Conservation (phyloP, 306 rosid genomes). For the Quercus berberidifolia region DNA sequence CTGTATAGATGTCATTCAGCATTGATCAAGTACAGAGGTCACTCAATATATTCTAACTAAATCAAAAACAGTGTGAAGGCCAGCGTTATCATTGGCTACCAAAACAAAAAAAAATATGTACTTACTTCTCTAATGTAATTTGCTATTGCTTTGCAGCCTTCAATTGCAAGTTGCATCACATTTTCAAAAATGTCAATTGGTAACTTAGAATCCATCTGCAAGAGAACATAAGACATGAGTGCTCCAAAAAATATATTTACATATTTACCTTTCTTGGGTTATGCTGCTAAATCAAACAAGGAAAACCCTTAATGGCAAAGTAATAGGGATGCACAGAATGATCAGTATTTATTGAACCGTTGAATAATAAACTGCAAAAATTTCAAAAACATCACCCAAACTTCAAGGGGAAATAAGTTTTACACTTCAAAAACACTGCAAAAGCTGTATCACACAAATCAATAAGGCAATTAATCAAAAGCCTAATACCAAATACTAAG, state of each 20-base stretch:
- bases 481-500: background rate
- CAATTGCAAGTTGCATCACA: constrained; percentile 84
- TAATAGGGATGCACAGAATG: background rate
- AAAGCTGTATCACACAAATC: background rate
- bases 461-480: background rate
- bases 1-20: background rate
- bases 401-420: background rate
- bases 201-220: constrained; percentile 91
- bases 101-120: background rate
- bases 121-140: constrained; percentile 74
- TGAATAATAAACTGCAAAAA: background rate
- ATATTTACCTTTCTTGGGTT: background rate
- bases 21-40: background rate
- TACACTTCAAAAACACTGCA: background rate
- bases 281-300: background rate
- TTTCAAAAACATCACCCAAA: background rate
- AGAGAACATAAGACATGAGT: constrained; percentile 15
- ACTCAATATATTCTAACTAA: background rate
- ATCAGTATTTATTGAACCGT: background rate
- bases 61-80: background rate
- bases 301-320: background rate
- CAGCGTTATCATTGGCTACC: background rate
- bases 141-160: constrained; percentile 97
- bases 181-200: constrained; percentile 76
- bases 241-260: background rate